Percentiles rank a stretch among this genome's conserved stretches.
phyloP scores from a whole-genome alignment of 169 alveolate species.

The Plasmodium chabaudi region DNA sequence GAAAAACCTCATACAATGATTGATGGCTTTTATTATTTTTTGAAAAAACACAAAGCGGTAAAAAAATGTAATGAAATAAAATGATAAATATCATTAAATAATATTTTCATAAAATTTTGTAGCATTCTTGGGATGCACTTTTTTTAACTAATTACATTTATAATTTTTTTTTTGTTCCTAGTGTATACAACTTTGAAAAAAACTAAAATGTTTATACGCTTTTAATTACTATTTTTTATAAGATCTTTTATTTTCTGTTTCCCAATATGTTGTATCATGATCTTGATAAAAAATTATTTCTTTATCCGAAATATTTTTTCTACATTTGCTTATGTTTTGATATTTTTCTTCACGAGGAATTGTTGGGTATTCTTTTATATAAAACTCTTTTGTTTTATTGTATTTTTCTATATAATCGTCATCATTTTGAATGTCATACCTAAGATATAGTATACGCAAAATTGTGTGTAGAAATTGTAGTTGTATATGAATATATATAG shows the following conservation, averaged over 20 bases:
- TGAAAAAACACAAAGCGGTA: no score
- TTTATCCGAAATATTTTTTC: slow-evolving; percentile 40
- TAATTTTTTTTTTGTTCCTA: no score
- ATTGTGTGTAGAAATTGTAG: not conserved
- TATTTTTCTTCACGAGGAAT: slow-evolving; percentile 6
- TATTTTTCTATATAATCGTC: slow-evolving; percentile 29
- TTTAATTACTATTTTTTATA: not conserved
- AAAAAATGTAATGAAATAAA: no score
- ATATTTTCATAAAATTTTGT: no score
- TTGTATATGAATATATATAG: not conserved
- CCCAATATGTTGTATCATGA: slow-evolving; percentile 25
- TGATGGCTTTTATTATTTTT: no score
- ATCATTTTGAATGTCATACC: slow-evolving; percentile 65
- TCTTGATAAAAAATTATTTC: slow-evolving; percentile 54
- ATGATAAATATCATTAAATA: no score
- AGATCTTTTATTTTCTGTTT: slow-evolving; percentile 43
- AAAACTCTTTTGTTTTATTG: slow-evolving; percentile 32
- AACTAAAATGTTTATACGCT: no score
- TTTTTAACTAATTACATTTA: no score
- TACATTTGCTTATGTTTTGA: slow-evolving; percentile 4
- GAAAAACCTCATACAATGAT: no score
- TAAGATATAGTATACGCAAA: slow-evolving; percentile 5
- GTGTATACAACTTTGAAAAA: no score
- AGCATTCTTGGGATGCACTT: no score
- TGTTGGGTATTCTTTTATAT: slow-evolving; percentile 37